Base-by-base conservation (phyloP, 768 basidiomycete species). In the Agaricus subrufescens region DNA sequence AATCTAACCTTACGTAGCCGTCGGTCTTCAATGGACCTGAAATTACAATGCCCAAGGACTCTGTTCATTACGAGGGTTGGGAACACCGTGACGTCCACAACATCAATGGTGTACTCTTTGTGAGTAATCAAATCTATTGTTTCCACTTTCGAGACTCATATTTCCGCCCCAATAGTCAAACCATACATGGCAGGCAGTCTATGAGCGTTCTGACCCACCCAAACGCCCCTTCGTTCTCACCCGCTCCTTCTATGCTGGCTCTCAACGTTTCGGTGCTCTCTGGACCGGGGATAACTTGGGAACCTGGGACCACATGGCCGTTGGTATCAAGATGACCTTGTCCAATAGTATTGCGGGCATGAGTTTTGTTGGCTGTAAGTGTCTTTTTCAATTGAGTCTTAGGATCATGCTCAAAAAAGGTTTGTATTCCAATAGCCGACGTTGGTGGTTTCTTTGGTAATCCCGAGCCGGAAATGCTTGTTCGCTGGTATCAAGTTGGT, bases 391-490 rank as follows among this genome's bases (percentile, higher is more conserved):
- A 7, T 4, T 19, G 3, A 9, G 15, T 6, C n/a, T 7, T n/a
- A 19, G 10, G 34, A 19, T 2, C 12, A 29, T 47, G 7, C 46
- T 47, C 11, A 47, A 29, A 9, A 19, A 23, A 19, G 19, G 19
- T 19, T 19, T 12, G 19, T 25, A 31, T 54, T 46, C 37, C 40
- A 50, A 27, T 61, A 98, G 96, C 97, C 59, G 97, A 99, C 64
- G 94, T 98, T 51, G 96, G 97, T 19, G 97, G 97, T 14, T 99
- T 98, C 86, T 98, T 98, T 66, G 95, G 96, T 15, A 95, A 98
- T 69, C 95, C 97, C 0, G 85, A 88, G 45, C 80, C 89, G 0
- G 97, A 98, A 65, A 93, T 98, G 85, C 84, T 99, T 34, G 87
- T 94, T 8, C 80, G 97, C 47, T 99, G 96, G 95, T 98, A 99